Conservation (phyloP, 768 basidiomycete genomes). For the Saitozyma podzolica region DNA sequence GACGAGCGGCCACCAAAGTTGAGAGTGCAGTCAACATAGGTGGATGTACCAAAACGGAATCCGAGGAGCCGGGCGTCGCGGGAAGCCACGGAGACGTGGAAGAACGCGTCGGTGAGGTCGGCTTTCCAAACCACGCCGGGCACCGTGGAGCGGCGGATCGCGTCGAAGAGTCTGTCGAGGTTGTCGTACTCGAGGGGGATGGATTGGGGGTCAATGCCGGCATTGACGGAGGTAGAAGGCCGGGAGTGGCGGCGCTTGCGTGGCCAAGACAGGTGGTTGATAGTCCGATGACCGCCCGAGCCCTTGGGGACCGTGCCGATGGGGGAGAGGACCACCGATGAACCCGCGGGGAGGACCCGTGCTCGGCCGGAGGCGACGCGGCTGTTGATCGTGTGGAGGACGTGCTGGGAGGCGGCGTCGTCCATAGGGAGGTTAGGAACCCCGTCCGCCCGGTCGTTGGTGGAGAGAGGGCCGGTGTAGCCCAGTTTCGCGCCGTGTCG, state of each 20-base stretch:
- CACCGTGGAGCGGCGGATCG: background rate
- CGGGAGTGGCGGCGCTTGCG: background rate
- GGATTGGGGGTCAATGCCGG: background rate
- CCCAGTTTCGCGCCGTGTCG: background rate
- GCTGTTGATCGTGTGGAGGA: background rate
- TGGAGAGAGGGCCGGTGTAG: background rate
- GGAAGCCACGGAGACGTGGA: background rate
- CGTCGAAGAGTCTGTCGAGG: background rate
- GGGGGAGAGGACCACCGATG: background rate
- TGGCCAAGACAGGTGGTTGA: constrained; percentile 1
- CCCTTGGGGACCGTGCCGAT: constrained; percentile 6
- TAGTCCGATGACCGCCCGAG: background rate
- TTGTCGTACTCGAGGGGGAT: background rate
- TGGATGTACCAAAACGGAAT: constrained; percentile 43
- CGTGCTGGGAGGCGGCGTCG: background rate
- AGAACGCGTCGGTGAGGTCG: constrained; percentile 1
- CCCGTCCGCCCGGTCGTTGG: background rate
- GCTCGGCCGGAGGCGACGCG: background rate
- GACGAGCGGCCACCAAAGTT: constrained; percentile 51
- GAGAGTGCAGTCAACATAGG: constrained; percentile 51
- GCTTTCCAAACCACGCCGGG: background rate
- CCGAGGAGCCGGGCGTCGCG: constrained; percentile 52
- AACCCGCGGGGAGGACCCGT: background rate
- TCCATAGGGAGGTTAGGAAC: constrained; percentile 1
- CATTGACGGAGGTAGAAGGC: background rate